Conservation (phyloP, 1,284 basidiomycete genomes). For the Agaricales sp. region DNA sequence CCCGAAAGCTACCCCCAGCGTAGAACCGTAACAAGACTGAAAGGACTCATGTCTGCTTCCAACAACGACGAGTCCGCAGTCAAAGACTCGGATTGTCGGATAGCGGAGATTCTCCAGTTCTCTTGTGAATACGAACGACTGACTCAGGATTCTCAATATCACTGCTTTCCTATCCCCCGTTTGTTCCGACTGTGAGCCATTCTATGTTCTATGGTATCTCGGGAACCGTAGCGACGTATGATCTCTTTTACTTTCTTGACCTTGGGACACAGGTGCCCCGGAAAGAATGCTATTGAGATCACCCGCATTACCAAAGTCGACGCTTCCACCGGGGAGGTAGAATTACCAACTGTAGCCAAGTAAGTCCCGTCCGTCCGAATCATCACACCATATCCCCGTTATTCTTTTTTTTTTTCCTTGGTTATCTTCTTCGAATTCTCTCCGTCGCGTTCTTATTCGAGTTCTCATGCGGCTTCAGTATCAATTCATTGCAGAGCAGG, state of each 20-base stretch:
- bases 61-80: no score
- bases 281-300: constrained; percentile 55
- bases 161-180: constrained; percentile 62
- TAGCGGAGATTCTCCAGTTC: constrained; percentile 66
- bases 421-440: constrained; percentile 14
- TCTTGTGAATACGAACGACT: constrained; percentile 37
- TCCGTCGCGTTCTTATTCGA: constrained; percentile 13
- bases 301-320: constrained; percentile 51
- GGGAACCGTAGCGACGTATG: constrained; percentile 5
- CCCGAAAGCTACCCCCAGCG: not conserved
- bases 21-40: not conserved
- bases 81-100: constrained; percentile 39
- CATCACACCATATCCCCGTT: constrained; percentile 3
- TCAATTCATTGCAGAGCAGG: not conserved
- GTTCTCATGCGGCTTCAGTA: constrained; percentile 11
- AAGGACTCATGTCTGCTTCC: no score
- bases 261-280: constrained; percentile 45
- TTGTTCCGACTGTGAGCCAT: constrained; percentile 53
- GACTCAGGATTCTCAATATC: constrained; percentile 25
- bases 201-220: constrained; percentile 1
- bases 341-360: constrained; percentile 38
- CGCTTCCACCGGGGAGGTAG: constrained; percentile 49
- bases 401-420: not conserved
- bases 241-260: no score
- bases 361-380: constrained; percentile 17